phyloP scores from a whole-genome alignment of 2,329 filamentous ascomycete species.

The Pleurostoma richardsiae region DNA sequence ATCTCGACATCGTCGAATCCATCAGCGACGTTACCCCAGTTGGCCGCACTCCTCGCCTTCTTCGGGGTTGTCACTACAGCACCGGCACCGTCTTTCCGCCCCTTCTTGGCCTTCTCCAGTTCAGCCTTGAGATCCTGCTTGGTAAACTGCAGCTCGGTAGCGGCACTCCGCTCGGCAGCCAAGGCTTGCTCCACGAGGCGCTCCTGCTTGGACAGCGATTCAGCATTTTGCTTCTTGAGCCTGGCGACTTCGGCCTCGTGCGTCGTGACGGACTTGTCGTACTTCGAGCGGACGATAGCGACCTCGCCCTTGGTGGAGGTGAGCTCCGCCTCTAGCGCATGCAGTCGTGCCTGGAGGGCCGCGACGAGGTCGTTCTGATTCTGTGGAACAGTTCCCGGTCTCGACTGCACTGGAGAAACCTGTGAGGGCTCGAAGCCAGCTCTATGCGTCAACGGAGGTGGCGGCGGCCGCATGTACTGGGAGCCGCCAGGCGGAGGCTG shows the following conservation, averaged over 20 bases:
- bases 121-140: conserved; percentile 66
- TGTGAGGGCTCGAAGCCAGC: conserved; percentile 17
- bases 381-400: conserved; percentile 6
- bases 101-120: conserved; percentile 32
- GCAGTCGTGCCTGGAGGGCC: conserved; percentile 46
- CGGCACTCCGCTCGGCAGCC: conserved; percentile 58
- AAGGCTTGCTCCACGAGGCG: conserved; percentile 59
- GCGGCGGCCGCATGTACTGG: conserved; percentile 15
- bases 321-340: conserved; percentile 50
- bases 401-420: background rate
- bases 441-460: conserved; percentile 21
- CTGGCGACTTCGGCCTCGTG: conserved; percentile 58
- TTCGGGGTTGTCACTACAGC: conserved; percentile 53
- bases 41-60: conserved; percentile 44
- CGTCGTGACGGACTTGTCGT: conserved; percentile 55
- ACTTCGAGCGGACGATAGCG: conserved; percentile 68
- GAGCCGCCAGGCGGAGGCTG: conserved; percentile 6
- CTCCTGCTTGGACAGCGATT: conserved; percentile 59
- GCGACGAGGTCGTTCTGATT: conserved; percentile 32
- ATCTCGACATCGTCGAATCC: conserved; percentile 70
- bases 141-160: conserved; percentile 68
- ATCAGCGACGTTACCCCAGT: conserved; percentile 57
- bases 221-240: conserved; percentile 58
- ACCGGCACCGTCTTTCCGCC: conserved; percentile 34
- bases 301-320: conserved; percentile 65